Base-by-base conservation (phyloP, 2,329 filamentous ascomycete genomes). In the Alternaria conjuncta region DNA sequence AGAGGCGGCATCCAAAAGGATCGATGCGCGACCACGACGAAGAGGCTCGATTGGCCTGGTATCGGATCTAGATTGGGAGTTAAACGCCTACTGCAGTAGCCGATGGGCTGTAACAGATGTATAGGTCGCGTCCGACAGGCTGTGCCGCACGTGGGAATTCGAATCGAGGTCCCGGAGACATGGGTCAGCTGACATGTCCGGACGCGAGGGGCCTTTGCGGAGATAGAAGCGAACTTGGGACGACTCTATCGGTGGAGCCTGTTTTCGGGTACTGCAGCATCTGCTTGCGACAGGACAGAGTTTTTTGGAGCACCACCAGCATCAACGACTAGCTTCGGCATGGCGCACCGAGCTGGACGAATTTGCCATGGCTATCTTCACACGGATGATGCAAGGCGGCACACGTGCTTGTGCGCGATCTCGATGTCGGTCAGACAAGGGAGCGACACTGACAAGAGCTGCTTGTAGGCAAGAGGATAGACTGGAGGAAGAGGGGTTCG, bases 261-360 rank as follows among this genome's bases (percentile, higher is more conserved):
- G 49, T 2, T 36, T 36, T 41, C 25, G 59, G 45, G 32, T 57
- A 59, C 47, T 2, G 47, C 23, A 62, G 26, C 45, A 50, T 46
- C 47, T 54, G 47, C 23, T 23, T 46, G 51, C 36, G 46, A 57
- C 49, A 23, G 46, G 57, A 44, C 55, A 58, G 55, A 62, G 43
- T 60, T 60, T 63, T 55, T 56, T 50, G 11, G 11, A 49, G 20
- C 20, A 28, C 5, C 41, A 50, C 26, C 28, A 36, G 54, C 46
- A 23, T 53, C 44, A 21, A 23, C 36, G 36, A 49, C 59, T 61
- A 60, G 61, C 56, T 51, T 63, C 56, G 51, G 61, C 57, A 63
- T 44, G 36, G 32, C 26, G 41, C 30, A 55, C 57, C 51, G 45
- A 63, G 57, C 8, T 36, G 28, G 18, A 23, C 21, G 28, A 15